A percentile compares a stretch with the other conserved stretches of the same genome.
Conservation (phyloP, 352 stramenopile genomes). For the Pythium angustatum region DNA sequence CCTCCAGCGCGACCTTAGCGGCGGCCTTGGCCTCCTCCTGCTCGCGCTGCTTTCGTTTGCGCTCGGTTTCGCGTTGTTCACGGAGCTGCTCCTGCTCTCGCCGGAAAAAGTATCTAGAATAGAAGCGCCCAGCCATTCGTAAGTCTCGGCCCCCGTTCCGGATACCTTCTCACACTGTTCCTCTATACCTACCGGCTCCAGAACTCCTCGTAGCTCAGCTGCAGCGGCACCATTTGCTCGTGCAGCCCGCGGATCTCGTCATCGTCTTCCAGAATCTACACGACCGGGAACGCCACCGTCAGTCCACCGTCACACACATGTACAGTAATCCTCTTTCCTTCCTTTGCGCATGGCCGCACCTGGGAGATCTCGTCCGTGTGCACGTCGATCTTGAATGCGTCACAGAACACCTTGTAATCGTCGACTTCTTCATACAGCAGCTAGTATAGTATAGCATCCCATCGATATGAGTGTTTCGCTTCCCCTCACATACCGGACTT, state of each 20-base stretch:
- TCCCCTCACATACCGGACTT: background rate
- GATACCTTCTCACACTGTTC: background rate
- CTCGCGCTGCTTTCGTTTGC: conserved; percentile 38
- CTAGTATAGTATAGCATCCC: conserved; percentile 18
- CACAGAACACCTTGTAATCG: conserved; percentile 63
- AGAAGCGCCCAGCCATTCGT: too few species aligned
- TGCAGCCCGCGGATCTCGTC: conserved; percentile 58
- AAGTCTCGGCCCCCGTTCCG: too few species aligned
- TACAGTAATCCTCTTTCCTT: background rate
- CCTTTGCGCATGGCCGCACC: conserved; percentile 18
- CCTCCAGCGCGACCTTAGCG: conserved; percentile 25
- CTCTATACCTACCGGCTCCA: conserved; percentile 55
- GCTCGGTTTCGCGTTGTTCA: conserved; percentile 37
- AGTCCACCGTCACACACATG: background rate
- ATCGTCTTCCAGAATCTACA: conserved; percentile 51
- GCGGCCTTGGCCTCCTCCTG: conserved; percentile 30
- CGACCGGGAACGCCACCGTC: too few species aligned
- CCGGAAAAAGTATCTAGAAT: conserved; percentile 80
- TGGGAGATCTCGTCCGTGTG: conserved; percentile 75
- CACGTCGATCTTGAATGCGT: conserved; percentile 61
- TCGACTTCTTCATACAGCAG: conserved; percentile 82
- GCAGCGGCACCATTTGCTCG: conserved; percentile 68
- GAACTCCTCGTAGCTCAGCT: conserved; percentile 83
- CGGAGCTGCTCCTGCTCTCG: conserved; percentile 46
- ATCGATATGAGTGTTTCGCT: background rate